These are phyloP conservation scores for Chrysopogon serrulatus DNA, from an alignment of 176 grass and related monocot species.

Conservation along the genomic window DNA sequence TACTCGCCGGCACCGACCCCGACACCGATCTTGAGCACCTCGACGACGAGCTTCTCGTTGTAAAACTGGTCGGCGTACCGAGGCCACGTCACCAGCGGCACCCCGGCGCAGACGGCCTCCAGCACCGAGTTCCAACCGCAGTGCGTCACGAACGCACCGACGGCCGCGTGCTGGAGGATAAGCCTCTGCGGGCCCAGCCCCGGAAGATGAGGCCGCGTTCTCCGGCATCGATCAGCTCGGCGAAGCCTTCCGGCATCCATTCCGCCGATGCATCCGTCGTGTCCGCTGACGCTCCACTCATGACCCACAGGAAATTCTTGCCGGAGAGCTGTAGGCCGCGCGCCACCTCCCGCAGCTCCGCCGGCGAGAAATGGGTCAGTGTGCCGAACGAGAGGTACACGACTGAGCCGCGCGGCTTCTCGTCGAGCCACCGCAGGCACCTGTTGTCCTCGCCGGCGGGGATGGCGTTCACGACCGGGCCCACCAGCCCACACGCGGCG, in stretches of 20 bases:
- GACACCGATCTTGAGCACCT: slow-evolving; percentile 25
- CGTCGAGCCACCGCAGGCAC: slow-evolving; percentile 45
- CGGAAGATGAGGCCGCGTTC: slow-evolving; percentile 21
- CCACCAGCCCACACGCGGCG: slow-evolving; percentile 37
- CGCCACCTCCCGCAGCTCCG: neutral
- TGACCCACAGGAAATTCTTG: neutral
- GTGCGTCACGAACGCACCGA: slow-evolving; percentile 41
- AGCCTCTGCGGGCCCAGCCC: slow-evolving; percentile 35
- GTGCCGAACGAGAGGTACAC: slow-evolving; percentile 46
- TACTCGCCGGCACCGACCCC: neutral
- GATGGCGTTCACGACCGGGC: slow-evolving; percentile 29
- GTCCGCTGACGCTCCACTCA: neutral
- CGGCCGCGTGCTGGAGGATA: neutral
- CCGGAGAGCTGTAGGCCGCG: neutral
- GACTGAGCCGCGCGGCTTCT: slow-evolving; percentile 19
- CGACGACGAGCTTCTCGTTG: slow-evolving; percentile 37
- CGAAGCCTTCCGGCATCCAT: slow-evolving; percentile 28
- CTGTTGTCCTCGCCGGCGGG: neutral
- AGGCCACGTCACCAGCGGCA: slow-evolving; percentile 45
- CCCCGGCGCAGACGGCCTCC: slow-evolving; percentile 27
- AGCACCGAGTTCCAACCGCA: slow-evolving; percentile 46
- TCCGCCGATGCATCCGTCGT: neutral
- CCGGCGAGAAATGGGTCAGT: neutral
- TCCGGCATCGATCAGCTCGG: neutral
- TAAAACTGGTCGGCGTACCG: slow-evolving; percentile 43